Evolutionary conservation across 345 rosid genomes (phyloP), one percentile per base, ranked within the genome.

Genomic region (Lepidium sativum): DNA sequence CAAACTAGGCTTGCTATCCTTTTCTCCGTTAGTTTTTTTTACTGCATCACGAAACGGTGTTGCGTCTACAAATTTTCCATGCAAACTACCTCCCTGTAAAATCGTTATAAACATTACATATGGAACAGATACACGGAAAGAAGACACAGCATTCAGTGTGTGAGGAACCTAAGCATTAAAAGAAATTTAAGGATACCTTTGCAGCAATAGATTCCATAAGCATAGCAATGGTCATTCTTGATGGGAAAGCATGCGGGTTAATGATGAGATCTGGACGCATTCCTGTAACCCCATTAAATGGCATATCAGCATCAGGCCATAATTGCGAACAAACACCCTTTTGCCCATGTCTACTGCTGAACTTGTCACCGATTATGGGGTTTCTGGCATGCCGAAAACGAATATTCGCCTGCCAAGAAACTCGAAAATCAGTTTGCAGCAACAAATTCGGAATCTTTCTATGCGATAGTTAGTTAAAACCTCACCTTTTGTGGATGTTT

Each of bases 241-340:
- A 94, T 69, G 99, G 99, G 81, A 94, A 94, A 43, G 99, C 99
- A 75, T 90, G 97, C 3, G 99, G 99, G 78, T 94, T 94, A 60
- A 94, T 90, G 54, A 94, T 94, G 66, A 94, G 81, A 86, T 94
- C 99, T 33, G 99, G 99, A 52, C 92, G 96, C 92, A 94, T 94
- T 67, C 97, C 99, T 1, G 97, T 94, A 50, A 75, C 79, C 69
- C 99, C 96, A 60, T 88, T 86, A 77, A 94, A 94, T 18, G 99
- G 99, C 99, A 94, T 94, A 64, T 94, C 95, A 51, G 86, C 80
- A 56, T 94, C 97, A 47, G 97, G 97, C 97, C 97, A 94, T 52
- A 94, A 60, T 29, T 94, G 99, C 21, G 99, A 94, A 78, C 99
- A 90, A 45, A 94, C 97, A 77, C 99, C 99, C 83, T 94, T 94